Evolutionary conservation across 257 asterid species (phyloP).

Genomic region (Fraxinus americana): DNA sequence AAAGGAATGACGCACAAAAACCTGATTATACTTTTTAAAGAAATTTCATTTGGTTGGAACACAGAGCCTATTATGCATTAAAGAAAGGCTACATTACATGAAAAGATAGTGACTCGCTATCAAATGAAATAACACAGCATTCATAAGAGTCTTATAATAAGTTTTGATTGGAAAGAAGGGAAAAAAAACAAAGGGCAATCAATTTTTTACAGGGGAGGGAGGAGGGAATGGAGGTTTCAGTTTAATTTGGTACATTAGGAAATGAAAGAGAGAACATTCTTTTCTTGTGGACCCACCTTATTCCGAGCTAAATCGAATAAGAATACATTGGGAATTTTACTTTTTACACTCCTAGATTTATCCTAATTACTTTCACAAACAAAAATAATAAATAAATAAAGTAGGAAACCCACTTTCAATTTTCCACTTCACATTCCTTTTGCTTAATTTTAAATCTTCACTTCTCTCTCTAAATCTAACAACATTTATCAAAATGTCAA

Average conservation of each 20-base stretch:
- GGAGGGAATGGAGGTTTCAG: background rate
- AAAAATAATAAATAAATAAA: background rate
- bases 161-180: background rate
- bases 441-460: background rate
- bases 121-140: background rate
- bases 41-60: background rate
- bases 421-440: background rate
- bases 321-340: background rate
- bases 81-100: background rate
- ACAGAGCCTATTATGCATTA: background rate
- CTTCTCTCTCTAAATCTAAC: background rate
- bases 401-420: background rate
- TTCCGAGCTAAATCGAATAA: background rate
- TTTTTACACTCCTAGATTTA: background rate
- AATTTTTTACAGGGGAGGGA: background rate
- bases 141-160: background rate
- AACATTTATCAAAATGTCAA: background rate
- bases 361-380: background rate
- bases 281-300: background rate
- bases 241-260: background rate
- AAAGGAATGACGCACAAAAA: background rate
- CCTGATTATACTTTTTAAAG: background rate
- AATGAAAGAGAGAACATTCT: background rate
- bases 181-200: background rate
- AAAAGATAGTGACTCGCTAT: background rate